These are phyloP conservation scores for Jaapia argillacea DNA, from an alignment of 768 basidiomycete species.

Conservation along the genomic window DNA sequence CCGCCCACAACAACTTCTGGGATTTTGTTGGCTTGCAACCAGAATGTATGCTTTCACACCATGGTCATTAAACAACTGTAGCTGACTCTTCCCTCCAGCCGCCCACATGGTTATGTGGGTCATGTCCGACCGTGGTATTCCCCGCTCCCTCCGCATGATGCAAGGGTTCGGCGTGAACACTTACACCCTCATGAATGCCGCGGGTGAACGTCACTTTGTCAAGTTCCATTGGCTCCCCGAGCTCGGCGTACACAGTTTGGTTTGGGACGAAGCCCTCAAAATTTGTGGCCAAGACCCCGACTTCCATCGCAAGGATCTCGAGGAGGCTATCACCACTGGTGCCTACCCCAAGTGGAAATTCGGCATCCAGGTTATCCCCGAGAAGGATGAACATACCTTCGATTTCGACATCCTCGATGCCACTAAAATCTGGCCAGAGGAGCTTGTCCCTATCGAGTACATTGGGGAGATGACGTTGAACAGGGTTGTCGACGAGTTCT, in stretches of 20 bases:
- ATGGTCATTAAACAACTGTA: too few relatives aligned
- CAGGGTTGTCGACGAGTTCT: slow-evolving; percentile 62
- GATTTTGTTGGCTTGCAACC: slow-evolving; percentile 69
- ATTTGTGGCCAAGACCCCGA: slow-evolving; percentile 80
- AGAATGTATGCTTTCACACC: slow-evolving; percentile 38
- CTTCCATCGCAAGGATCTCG: slow-evolving; percentile 81
- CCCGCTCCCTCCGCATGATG: slow-evolving; percentile 83
- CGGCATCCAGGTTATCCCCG: slow-evolving; percentile 62
- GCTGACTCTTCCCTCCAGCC: slow-evolving; percentile 29
- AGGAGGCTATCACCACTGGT: slow-evolving; percentile 71
- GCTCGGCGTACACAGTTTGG: slow-evolving; percentile 72
- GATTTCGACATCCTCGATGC: slow-evolving; percentile 85
- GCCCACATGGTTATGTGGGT: slow-evolving; percentile 77
- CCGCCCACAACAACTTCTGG: slow-evolving; percentile 82
- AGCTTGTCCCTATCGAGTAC: slow-evolving; percentile 63
- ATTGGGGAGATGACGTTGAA: slow-evolving; percentile 71
- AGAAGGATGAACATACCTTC: slow-evolving; percentile 68
- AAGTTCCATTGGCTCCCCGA: slow-evolving; percentile 83
- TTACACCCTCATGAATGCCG: slow-evolving; percentile 58
- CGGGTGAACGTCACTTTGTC: slow-evolving; percentile 68
- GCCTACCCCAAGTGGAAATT: slow-evolving; percentile 72
- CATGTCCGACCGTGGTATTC: slow-evolving; percentile 79
- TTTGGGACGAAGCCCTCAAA: slow-evolving; percentile 90
- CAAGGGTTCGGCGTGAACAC: slow-evolving; percentile 88
- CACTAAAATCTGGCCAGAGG: slow-evolving; percentile 82